A percentile compares a stretch with the other conserved stretches of the same genome.
These are phyloP conservation scores for Clonostachys rosea DNA, from an alignment of 2,329 filamentous ascomycete genomes.

Conservation along the genomic window DNA sequence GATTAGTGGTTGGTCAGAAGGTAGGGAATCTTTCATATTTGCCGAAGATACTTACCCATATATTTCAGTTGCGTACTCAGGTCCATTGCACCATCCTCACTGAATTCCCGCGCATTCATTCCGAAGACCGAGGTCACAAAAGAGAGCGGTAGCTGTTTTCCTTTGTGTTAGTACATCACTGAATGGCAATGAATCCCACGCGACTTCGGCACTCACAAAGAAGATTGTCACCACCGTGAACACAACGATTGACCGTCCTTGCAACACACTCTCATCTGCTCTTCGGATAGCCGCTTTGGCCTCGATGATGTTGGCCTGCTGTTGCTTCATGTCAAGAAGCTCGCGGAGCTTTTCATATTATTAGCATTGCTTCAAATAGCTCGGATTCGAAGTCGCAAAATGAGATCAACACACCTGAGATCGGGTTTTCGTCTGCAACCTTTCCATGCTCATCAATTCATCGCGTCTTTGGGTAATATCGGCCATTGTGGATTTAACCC, in stretches of 20 bases:
- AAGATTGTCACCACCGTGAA: constrained; percentile 42
- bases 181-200: neutral
- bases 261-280: constrained; percentile 30
- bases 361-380: neutral
- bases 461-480: constrained; percentile 9
- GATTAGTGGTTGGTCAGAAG: too few species aligned
- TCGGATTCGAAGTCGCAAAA: neutral
- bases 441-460: constrained; percentile 16
- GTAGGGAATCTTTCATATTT: neutral
- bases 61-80: constrained; percentile 8
- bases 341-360: constrained; percentile 17
- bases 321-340: constrained; percentile 36
- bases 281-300: constrained; percentile 33
- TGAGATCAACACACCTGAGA: constrained; percentile 9
- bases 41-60: constrained; percentile 11
- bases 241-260: constrained; percentile 37
- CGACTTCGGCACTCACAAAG: constrained; percentile 24
- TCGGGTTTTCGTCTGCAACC: constrained; percentile 15
- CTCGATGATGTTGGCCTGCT: constrained; percentile 39
- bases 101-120: constrained; percentile 24
- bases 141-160: constrained; percentile 23
- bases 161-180: neutral
- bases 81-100: constrained; percentile 6
- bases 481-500: constrained; percentile 2
- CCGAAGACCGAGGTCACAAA: constrained; percentile 31